Conservation (phyloP, 2,329 filamentous ascomycete species). For the Eutypa lata region DNA sequence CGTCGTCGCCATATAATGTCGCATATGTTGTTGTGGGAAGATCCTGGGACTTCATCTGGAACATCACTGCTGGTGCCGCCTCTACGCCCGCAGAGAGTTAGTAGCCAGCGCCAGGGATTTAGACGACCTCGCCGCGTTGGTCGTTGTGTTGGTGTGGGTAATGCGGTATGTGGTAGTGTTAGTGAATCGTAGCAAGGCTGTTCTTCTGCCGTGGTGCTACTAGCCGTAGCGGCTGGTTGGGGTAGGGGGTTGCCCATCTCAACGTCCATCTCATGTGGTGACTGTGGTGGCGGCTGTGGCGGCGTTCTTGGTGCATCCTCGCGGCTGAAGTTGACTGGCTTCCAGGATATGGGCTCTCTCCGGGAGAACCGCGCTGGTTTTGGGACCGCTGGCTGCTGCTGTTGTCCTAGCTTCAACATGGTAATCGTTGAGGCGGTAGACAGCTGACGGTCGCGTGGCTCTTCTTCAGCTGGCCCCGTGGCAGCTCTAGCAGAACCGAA, state of each 20-base stretch:
- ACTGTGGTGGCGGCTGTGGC: background rate
- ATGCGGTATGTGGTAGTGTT: too few species aligned
- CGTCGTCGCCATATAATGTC: background rate
- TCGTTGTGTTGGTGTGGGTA: background rate
- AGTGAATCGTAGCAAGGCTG: too few species aligned
- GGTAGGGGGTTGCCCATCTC: slow-evolving; percentile 5
- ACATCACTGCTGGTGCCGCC: too few species aligned
- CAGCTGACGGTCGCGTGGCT: slow-evolving; percentile 16
- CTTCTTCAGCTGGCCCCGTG: slow-evolving; percentile 4
- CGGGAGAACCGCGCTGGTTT: slow-evolving; percentile 5
- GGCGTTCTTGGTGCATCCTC: slow-evolving; percentile 5
- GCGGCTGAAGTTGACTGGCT: slow-evolving; percentile 18
- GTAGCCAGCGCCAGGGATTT: too few species aligned
- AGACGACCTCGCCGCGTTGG: background rate
- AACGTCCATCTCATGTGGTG: slow-evolving; percentile 2
- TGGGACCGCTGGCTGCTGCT: slow-evolving; percentile 4
- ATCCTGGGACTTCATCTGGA: slow-evolving; percentile 8
- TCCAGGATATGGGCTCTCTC: slow-evolving; percentile 20
- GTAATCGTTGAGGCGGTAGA: slow-evolving; percentile 26
- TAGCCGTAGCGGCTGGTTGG: too few species aligned
- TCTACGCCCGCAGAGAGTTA: too few species aligned
- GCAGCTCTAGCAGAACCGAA: slow-evolving; percentile 13
- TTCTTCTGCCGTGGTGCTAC: too few species aligned
- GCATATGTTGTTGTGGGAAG: slow-evolving; percentile 12
- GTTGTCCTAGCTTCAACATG: slow-evolving; percentile 18